A percentile compares a stretch with the other conserved stretches of the same genome.
Evolutionary conservation across 2,329 filamentous ascomycete genomes (phyloP).

Genomic region (Colletotrichum musae): DNA sequence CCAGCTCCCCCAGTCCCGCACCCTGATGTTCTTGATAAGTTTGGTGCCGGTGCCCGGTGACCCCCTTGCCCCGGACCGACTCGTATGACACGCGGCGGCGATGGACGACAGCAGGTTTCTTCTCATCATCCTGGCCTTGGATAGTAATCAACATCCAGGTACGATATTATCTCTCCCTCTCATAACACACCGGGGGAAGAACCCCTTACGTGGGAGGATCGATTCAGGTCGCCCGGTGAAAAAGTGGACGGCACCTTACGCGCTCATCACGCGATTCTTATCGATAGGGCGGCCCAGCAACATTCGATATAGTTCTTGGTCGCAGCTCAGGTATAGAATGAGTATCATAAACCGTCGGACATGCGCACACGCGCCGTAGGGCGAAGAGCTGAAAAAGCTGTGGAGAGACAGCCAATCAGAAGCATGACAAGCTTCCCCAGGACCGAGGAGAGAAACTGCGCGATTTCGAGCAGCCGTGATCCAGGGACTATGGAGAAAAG

Average conservation of each 20-base stretch:
- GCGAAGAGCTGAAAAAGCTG: neutral
- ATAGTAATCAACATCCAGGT: neutral
- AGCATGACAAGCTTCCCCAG: conserved; percentile 19
- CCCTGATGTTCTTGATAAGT: conserved; percentile 21
- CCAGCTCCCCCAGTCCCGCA: neutral
- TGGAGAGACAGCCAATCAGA: conserved; percentile 23
- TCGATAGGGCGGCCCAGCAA: neutral
- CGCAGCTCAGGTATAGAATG: neutral
- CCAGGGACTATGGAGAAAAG: conserved; percentile 35
- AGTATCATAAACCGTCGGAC: neutral
- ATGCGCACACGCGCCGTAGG: neutral
- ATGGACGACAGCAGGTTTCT: conserved; percentile 13
- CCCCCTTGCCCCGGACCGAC: neutral
- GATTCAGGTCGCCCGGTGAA: neutral
- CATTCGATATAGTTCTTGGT: no score
- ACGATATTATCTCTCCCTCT: neutral
- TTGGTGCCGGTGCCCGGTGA: neutral
- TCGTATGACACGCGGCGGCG: neutral
- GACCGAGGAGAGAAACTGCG: conserved; percentile 16
- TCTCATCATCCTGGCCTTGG: neutral
- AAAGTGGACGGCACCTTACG: conserved; percentile 15
- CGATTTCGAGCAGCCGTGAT: conserved; percentile 13
- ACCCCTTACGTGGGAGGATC: no score
- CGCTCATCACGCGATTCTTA: conserved; percentile 21
- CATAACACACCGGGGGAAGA: no score